Conservation (phyloP, 2,329 filamentous ascomycete species). For the Claviceps sp. region DNA sequence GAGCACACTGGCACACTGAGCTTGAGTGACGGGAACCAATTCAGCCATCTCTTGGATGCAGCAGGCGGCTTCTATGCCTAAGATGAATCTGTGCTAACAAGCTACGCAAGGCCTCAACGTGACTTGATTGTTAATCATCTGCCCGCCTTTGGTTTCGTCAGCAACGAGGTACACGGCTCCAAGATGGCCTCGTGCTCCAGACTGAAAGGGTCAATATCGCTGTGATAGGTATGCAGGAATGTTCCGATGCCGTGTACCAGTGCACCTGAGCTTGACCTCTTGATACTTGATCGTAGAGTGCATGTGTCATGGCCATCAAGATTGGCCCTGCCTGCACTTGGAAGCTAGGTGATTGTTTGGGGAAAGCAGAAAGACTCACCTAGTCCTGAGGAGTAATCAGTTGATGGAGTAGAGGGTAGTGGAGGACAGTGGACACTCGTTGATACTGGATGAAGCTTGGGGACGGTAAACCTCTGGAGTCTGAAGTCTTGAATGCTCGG, state of each 20-base stretch:
- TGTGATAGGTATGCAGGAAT: neutral
- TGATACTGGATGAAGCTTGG: too few species aligned
- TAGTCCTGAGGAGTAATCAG: neutral
- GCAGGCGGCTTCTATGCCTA: neutral
- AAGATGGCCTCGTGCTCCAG: neutral
- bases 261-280: neutral
- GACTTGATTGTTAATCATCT: neutral
- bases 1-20: slow-evolving; percentile 1
- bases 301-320: neutral
- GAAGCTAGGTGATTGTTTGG: neutral
- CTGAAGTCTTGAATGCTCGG: neutral
- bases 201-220: neutral
- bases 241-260: slow-evolving; percentile 2
- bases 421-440: too few species aligned
- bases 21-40: neutral
- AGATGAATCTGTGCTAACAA: neutral
- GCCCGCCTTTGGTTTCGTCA: neutral
- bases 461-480: neutral
- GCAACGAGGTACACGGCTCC: neutral
- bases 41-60: neutral
- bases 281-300: neutral
- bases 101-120: neutral
- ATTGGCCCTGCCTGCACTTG: neutral
- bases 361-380: neutral
- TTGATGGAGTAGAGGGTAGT: neutral